These are phyloP conservation scores for Rhynchosporium secalis DNA, from an alignment of 2,329 filamentous ascomycete species.

Conservation along the genomic window DNA sequence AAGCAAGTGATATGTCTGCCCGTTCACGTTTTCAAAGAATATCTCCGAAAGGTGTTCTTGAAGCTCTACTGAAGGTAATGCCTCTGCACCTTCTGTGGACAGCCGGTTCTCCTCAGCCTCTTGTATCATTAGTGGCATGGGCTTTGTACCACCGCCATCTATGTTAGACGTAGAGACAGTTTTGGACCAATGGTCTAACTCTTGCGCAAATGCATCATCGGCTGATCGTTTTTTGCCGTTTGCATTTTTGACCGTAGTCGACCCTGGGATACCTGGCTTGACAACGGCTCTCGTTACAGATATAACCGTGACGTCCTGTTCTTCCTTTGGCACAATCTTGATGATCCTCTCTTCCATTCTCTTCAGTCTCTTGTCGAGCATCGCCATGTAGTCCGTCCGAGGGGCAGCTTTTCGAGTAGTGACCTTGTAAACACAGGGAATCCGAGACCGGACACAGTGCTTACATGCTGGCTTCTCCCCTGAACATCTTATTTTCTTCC, in stretches of 20 bases:
- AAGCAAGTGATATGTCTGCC: constrained; percentile 89
- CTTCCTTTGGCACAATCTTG: constrained; percentile 87
- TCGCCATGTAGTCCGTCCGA: constrained; percentile 97
- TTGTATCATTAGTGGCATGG: constrained; percentile 57
- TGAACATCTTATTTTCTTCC: constrained; percentile 97
- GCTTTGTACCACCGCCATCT: constrained; percentile 47
- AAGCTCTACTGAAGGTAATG: constrained; percentile 79
- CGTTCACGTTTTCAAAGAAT: constrained; percentile 95
- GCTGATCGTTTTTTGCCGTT: constrained; percentile 74
- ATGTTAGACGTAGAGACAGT: constrained; percentile 53
- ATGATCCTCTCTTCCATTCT: constrained; percentile 98
- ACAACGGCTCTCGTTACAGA: constrained; percentile 78
- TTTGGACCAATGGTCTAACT: constrained; percentile 79
- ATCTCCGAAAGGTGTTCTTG: constrained; percentile 93
- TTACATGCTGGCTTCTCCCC: constrained; percentile 98
- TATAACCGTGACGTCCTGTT: constrained; percentile 63
- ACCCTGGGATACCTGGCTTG: constrained; percentile 69
- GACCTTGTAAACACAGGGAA: constrained; percentile 97
- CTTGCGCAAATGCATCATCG: constrained; percentile 83
- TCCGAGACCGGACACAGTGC: constrained; percentile 87
- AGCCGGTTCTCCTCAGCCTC: constrained; percentile 75
- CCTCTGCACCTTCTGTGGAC: constrained; percentile 77
- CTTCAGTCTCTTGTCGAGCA: constrained; percentile 94
- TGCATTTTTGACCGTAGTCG: constrained; percentile 53
- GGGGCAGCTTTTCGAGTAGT: constrained; percentile 92